Evolutionary conservation across 1,284 basidiomycete species (phyloP), one percentile per base, ranked within the genome.

Genomic region (Cryptococcus floricola): DNA sequence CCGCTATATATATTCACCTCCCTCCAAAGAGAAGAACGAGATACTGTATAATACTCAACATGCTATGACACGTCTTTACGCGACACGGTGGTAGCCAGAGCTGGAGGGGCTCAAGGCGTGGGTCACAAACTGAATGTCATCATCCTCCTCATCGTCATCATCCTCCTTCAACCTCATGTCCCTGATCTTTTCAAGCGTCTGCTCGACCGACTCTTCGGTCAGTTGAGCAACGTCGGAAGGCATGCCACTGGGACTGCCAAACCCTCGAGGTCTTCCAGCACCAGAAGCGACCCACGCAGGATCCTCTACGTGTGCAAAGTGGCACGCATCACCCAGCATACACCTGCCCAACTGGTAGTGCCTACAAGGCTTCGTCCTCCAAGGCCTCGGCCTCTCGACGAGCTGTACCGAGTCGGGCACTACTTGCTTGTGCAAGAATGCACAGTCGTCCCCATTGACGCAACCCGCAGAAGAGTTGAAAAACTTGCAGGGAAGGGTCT

Each of bases 391-490:
- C 37, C 59, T 56, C 12, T 68, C 62, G 1, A 71, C 62, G 9
- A 67, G 52, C 4, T 62, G 63, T 0, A 58, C 65, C 8, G 58
- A 56, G 2, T 58, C 55, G 5, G 75, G 74, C 7, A 76, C 60
- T 23, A 76, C 69, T 23, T 60, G 59, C 14, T 65, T 63, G 48
- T 77, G 76, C 25, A 73, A 54, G 59, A 74, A 77, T 0, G 56
- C 39, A 55, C 76, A 77, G 14, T 59, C 41, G 14, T 60, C 63
- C n/a, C 68, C 66, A 41, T 66, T 67, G n/a, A 50, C 52, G 47
- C 76, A 77, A 1, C 75, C 76, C 14, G 53, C 38, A 2, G 65
- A 46, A 12, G 70, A 72, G 63, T 77, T 77, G 69, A 64, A 77
- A 57, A 73, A 74, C 59, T 74, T 68, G 61, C 69, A 75, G 1